Evolutionary conservation across 2,329 filamentous ascomycete species (phyloP).

Genomic region (Fusarium hostae): DNA sequence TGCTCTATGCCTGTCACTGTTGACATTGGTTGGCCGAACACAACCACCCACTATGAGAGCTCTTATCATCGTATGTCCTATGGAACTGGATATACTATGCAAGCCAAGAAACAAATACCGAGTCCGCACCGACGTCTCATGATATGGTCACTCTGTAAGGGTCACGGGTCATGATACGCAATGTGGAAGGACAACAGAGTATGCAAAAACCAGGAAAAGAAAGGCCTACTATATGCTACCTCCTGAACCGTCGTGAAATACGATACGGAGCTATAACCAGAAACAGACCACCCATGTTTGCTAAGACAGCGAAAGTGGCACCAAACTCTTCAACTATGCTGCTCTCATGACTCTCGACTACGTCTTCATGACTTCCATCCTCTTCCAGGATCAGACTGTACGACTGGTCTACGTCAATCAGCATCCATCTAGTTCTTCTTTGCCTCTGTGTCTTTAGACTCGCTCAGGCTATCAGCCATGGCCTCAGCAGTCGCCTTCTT

Average conservation of each 20-base stretch:
- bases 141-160: not conserved
- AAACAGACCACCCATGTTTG: slow-evolving; percentile 18
- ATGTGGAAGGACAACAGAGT: not conserved
- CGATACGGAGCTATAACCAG: slow-evolving; percentile 22
- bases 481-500: slow-evolving; percentile 74
- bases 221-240: slow-evolving; percentile 42
- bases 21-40: not conserved
- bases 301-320: slow-evolving; percentile 3
- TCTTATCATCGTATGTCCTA: not conserved
- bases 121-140: not conserved
- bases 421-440: slow-evolving; percentile 50
- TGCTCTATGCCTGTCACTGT: not conserved
- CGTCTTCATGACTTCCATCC: not conserved
- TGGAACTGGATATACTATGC: not conserved
- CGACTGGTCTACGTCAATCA: not conserved
- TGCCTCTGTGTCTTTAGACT: slow-evolving; percentile 46
- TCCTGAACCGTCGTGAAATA: slow-evolving; percentile 25
- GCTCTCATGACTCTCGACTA: slow-evolving; percentile 11
- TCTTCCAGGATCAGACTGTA: not conserved
- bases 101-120: not conserved
- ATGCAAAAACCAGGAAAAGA: slow-evolving; percentile 21
- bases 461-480: slow-evolving; percentile 66
- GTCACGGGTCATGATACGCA: not conserved
- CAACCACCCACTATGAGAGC: not conserved
- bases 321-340: slow-evolving; percentile 17